Conservation (phyloP, 1,284 basidiomycete species). For the Naganishia sp. region DNA sequence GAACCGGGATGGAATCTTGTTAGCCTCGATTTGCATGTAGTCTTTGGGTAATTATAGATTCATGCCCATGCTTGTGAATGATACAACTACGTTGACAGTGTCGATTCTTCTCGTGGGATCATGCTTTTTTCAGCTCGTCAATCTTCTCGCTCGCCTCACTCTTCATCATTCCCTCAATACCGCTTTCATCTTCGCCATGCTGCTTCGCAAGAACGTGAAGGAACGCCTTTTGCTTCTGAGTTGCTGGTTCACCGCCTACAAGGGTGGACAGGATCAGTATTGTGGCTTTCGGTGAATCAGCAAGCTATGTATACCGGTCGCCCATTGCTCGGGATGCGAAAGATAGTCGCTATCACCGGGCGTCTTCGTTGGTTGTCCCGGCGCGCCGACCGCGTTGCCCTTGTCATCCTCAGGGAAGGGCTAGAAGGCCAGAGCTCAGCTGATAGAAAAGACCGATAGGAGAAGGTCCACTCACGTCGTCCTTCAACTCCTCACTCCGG, state of each 20-base stretch:
- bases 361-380: constrained; percentile 7
- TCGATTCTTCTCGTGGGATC: too few species aligned
- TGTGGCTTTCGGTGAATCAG: not conserved
- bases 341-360: constrained; percentile 40
- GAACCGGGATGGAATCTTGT: too few species aligned
- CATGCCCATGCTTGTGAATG: not conserved
- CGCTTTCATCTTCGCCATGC: constrained; percentile 26
- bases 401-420: constrained; percentile 18
- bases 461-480: constrained; percentile 12
- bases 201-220: constrained; percentile 47
- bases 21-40: not conserved
- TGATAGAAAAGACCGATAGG: too few species aligned
- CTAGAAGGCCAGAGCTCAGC: not conserved
- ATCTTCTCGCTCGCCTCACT: constrained; percentile 49
- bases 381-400: constrained; percentile 13
- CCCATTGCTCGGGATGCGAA: constrained; percentile 48
- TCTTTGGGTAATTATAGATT: not conserved
- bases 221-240: constrained; percentile 46
- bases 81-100: not conserved
- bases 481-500: constrained; percentile 24
- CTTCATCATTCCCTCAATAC: constrained; percentile 40
- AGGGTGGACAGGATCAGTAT: not conserved
- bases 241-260: constrained; percentile 45
- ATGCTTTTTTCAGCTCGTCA: constrained; percentile 43
- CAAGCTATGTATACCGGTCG: constrained; percentile 36